These are phyloP conservation scores for Pichia cabralensis DNA, from an alignment of 805 yeast species.

Conservation along the genomic window DNA sequence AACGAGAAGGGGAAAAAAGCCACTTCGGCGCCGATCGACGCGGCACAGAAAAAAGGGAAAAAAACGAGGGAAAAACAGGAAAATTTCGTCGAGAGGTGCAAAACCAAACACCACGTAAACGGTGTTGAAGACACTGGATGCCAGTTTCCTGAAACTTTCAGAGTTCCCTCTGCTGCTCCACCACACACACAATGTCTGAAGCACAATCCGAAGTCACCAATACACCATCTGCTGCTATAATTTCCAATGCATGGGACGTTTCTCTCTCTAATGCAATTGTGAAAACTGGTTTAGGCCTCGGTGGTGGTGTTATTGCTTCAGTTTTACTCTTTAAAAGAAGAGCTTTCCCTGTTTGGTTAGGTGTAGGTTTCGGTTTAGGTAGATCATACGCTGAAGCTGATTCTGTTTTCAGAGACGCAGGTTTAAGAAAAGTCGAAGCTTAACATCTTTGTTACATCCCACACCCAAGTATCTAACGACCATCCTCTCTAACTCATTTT, in stretches of 20 bases:
- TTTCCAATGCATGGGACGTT: conserved; percentile 67
- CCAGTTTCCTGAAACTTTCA: no score
- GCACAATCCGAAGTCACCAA: conserved; percentile 9
- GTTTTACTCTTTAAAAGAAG: conserved; percentile 87
- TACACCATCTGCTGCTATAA: conserved; percentile 21
- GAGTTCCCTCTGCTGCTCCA: no score
- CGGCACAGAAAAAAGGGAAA: no score
- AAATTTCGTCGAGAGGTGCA: no score
- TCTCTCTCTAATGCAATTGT: conserved; percentile 90
- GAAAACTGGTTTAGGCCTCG: conserved; percentile 93
- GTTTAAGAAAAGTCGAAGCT: conserved; percentile 65
- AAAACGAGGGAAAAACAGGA: no score
- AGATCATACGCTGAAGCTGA: conserved; percentile 98
- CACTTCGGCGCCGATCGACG: no score
- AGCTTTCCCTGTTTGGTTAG: conserved; percentile 96
- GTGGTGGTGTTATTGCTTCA: conserved; percentile 90
- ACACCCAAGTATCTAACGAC: background rate
- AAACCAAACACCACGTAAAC: no score
- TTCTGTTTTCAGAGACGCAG: conserved; percentile 83
- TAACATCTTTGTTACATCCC: no score
- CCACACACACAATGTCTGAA: conserved; percentile 8
- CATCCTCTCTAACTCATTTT: no score
- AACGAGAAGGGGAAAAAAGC: no score
- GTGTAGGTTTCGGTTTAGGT: conserved; percentile 95
- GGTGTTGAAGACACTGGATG: no score